Percentiles rank a stretch among this genome's conserved stretches.
These are phyloP conservation scores for Clonostachys byssicola DNA, from an alignment of 2,329 filamentous ascomycete genomes.

Conservation along the genomic window DNA sequence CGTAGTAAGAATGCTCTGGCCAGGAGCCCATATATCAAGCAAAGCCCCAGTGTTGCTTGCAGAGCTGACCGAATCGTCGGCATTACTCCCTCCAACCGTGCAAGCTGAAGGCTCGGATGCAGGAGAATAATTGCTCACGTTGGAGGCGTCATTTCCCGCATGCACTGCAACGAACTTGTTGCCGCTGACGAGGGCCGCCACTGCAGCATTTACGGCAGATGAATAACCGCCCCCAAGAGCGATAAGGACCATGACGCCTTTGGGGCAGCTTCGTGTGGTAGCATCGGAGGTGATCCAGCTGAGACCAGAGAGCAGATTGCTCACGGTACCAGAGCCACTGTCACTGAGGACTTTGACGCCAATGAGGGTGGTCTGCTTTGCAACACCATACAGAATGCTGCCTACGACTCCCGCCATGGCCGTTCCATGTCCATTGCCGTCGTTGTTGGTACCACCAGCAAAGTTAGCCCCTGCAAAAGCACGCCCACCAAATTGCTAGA, in stretches of 20 bases:
- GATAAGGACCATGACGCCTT: conserved; percentile 48
- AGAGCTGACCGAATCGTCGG: conserved; percentile 28
- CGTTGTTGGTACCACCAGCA: conserved; percentile 11
- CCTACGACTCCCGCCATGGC: conserved; percentile 16
- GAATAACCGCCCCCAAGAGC: conserved; percentile 43
- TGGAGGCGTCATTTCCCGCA: conserved; percentile 43
- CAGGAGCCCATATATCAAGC: conserved; percentile 46
- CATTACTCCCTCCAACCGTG: conserved; percentile 42
- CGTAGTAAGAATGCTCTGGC: conserved; percentile 35
- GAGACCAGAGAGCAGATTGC: conserved; percentile 36
- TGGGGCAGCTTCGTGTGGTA: conserved; percentile 24
- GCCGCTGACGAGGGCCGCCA: conserved; percentile 34
- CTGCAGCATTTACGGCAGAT: conserved; percentile 40
- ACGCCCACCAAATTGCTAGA: conserved; percentile 16
- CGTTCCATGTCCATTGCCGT: conserved; percentile 29
- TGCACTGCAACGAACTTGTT: conserved; percentile 48
- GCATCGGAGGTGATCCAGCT: conserved; percentile 33
- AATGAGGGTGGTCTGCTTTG: conserved; percentile 31
- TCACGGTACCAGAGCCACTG: conserved; percentile 21
- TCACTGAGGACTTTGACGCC: conserved; percentile 39
- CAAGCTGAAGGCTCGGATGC: conserved; percentile 44
- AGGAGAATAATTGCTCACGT: conserved; percentile 41
- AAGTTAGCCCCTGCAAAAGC: conserved; percentile 13
- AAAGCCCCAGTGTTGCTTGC: conserved; percentile 47
- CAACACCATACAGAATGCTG: conserved; percentile 18